Conservation (phyloP, 371 early-diverging fungal genomes). For the Blastocladiella emersonii region DNA sequence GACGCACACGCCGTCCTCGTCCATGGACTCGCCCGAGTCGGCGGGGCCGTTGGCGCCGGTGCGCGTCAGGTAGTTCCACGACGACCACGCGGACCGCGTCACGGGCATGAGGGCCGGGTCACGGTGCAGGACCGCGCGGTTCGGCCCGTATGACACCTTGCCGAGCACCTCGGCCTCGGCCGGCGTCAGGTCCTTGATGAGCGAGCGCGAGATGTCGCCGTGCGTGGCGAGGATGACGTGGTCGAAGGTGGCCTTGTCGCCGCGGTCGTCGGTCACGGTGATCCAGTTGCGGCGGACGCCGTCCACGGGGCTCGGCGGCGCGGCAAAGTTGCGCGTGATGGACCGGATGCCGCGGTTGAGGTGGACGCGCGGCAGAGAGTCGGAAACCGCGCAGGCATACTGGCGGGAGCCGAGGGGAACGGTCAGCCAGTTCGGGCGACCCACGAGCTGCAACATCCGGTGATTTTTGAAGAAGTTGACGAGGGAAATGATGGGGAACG, state of each 20-base stretch:
- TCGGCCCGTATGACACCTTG: slow-evolving; percentile 25
- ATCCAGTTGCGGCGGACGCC: slow-evolving; percentile 8
- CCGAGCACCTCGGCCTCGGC: slow-evolving; percentile 29
- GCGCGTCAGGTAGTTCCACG: slow-evolving; percentile 43
- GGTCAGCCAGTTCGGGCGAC: slow-evolving; percentile 40
- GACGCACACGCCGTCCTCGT: slow-evolving; percentile 18
- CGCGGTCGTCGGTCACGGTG: slow-evolving; percentile 16
- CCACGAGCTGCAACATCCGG: slow-evolving; percentile 29
- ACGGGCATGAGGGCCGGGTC: slow-evolving; percentile 40
- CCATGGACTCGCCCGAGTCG: slow-evolving; percentile 7
- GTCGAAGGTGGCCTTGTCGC: slow-evolving; percentile 26
- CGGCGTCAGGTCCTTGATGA: slow-evolving; percentile 31
- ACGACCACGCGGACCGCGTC: slow-evolving; percentile 25
- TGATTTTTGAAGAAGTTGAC: slow-evolving; percentile 48
- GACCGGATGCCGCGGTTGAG: slow-evolving; percentile 19
- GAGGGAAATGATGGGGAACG: slow-evolving; percentile 38
- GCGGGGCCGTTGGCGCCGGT: no score
- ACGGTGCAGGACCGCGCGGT: slow-evolving; percentile 35
- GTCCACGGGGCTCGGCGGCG: slow-evolving; percentile 4
- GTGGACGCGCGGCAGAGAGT: slow-evolving; percentile 13
- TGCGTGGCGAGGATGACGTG: slow-evolving; percentile 43
- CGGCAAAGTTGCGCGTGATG: slow-evolving; percentile 13
- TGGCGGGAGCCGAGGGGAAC: slow-evolving; percentile 27
- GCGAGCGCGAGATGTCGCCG: slow-evolving; percentile 33
- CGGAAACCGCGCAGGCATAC: slow-evolving; percentile 23